phyloP scores from a whole-genome alignment of 1,284 basidiomycete species.

The Leccinum pachyderme region DNA sequence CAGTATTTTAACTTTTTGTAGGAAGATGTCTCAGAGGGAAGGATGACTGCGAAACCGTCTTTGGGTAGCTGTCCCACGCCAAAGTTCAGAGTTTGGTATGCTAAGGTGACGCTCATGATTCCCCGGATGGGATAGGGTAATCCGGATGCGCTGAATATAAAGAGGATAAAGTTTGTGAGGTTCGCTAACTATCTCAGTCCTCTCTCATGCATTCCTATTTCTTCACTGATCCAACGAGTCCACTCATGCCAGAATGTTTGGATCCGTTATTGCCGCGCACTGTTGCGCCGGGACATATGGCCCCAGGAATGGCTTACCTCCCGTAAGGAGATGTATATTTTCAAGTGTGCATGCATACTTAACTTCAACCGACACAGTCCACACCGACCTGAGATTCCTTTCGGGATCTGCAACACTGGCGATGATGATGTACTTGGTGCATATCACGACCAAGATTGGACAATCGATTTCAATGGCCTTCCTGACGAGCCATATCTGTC shows the following conservation, averaged over 20 bases:
- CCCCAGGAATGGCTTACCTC: not conserved
- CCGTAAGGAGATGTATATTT: not conserved
- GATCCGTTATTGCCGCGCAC: not conserved
- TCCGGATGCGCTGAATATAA: no score
- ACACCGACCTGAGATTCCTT: not conserved
- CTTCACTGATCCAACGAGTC: not conserved
- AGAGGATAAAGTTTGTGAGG: no score
- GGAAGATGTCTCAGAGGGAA: not conserved
- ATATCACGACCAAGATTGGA: not conserved
- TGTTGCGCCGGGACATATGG: not conserved
- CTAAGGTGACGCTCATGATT: no score
- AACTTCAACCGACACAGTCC: conserved; percentile 7
- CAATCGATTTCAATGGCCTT: not conserved
- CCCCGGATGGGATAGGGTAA: no score
- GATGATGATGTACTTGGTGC: not conserved
- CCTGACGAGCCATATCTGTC: not conserved
- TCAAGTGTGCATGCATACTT: not conserved
- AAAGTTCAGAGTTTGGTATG: no score
- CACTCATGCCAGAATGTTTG: not conserved
- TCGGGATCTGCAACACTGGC: not conserved
- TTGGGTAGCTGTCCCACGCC: not conserved
- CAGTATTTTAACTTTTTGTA: not conserved
- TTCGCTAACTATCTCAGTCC: no score
- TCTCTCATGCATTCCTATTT: not conserved
- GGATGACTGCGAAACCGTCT: not conserved